Base-by-base conservation (phyloP, 23 red algal genomes). In the Gracilariopsis chorda region DNA sequence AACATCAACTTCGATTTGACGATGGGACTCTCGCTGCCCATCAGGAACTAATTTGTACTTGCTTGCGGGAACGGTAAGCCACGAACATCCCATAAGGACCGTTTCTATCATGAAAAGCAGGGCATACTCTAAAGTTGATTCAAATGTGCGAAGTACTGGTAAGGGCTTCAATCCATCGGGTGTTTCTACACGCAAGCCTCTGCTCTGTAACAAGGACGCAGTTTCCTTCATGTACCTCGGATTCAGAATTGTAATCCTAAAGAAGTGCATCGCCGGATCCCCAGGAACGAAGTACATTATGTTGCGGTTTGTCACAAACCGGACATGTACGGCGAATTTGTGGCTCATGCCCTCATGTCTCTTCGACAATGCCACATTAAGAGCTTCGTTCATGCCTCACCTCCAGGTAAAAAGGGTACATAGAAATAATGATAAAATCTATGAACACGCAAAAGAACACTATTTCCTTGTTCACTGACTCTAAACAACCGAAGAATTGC, bases 21-120 rank as follows among this genome's bases (percentile, higher is more conserved):
- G n/a, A n/a, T n/a, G n/a, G n/a, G n/a, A n/a, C n/a, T n/a, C n/a
- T n/a, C n/a, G n/a, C n/a, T n/a, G n/a, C n/a, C n/a, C n/a, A n/a
- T n/a, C n/a, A n/a, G n/a, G n/a, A n/a, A n/a, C n/a, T n/a, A n/a
- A n/a, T n/a, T n/a, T n/a, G 60, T 94, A 98, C 6, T 57, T 90
- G 14, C 88, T 58, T 9, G 83, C 76, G 24, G 92, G 85, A 23
- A 98, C n/a, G 30, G 93, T 92, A 24, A 98, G 43, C 95, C 95
- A 98, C 55, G 85, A 91, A 69, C 95, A 98, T 25, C 95, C 95
- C 10, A 94, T 82, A 49, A 94, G 65, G 14, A 63, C 59, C 11
- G 52, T 75, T 46, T 98, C 95, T 1, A 94, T 92, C 95, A 98
- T 98, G 62, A 92, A 98, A 4, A 91, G 76, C 47, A 98, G 52